Percentiles rank a stretch among this genome's conserved stretches.
Conservation (phyloP, 2,329 filamentous ascomycete genomes). For the Hypoxylon sp. region DNA sequence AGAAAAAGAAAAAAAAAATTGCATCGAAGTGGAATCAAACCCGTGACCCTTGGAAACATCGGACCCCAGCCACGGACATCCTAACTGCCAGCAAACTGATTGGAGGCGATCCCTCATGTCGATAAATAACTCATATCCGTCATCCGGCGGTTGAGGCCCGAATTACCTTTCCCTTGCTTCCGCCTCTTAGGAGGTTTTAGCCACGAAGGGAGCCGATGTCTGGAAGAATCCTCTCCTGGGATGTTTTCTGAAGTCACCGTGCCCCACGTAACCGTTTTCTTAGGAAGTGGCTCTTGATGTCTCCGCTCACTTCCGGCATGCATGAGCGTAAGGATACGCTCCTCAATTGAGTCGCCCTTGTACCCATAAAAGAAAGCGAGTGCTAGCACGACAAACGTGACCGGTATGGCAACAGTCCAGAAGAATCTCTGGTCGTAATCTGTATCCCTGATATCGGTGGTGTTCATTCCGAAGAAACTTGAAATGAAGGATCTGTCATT, state of each 20-base stretch:
- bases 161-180: conserved; percentile 3
- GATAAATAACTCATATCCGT: conserved; percentile 18
- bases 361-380: conserved; percentile 43
- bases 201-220: conserved; percentile 3
- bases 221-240: background rate
- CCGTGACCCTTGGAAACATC: background rate
- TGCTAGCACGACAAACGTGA: conserved; percentile 35
- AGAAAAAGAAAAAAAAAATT: background rate
- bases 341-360: conserved; percentile 28
- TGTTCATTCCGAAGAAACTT: conserved; percentile 47
- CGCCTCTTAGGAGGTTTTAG: background rate
- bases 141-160: conserved; percentile 9
- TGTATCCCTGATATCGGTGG: conserved; percentile 39
- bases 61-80: background rate
- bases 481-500: conserved; percentile 41
- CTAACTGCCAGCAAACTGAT: background rate
- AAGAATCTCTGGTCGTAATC: conserved; percentile 33
- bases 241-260: conserved; percentile 4
- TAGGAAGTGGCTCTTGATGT: background rate
- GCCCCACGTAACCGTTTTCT: conserved; percentile 11
- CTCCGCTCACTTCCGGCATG: conserved; percentile 8
- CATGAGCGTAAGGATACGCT: conserved; percentile 13
- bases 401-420: conserved; percentile 37
- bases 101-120: conserved; percentile 4
- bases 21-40: background rate